Evolutionary conservation across 1,284 basidiomycete species (phyloP).

Genomic region (Heterobasidion irregulare): DNA sequence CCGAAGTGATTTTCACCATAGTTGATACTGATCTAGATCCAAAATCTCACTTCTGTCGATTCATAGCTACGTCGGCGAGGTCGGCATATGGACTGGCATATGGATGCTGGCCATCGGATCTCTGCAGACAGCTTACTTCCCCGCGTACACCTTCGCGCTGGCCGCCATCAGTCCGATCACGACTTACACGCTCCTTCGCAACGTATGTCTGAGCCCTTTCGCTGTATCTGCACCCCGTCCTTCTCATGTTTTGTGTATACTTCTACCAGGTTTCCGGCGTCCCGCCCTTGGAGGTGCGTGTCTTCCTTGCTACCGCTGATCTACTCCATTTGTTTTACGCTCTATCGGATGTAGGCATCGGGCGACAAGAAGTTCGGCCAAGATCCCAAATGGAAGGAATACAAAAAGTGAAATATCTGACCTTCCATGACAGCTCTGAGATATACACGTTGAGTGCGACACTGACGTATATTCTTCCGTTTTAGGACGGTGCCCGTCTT

Average conservation of each 20-base stretch:
- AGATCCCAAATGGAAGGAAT: conserved; percentile 59
- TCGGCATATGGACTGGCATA: conserved; percentile 68
- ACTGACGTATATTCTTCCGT: conserved; percentile 3
- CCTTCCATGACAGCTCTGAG: not conserved
- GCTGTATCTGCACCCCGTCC: not conserved
- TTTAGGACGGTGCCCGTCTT: conserved; percentile 25
- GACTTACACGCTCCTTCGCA: conserved; percentile 52
- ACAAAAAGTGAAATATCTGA: conserved; percentile 41
- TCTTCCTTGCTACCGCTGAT: not conserved
- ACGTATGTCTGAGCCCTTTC: conserved; percentile 21
- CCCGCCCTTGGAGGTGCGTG: conserved; percentile 52
- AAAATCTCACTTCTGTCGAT: not conserved
- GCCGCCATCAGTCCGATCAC: conserved; percentile 57
- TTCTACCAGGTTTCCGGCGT: conserved; percentile 42
- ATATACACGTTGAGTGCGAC: not conserved
- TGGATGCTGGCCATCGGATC: conserved; percentile 50
- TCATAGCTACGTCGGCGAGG: conserved; percentile 75
- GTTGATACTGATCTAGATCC: not conserved
- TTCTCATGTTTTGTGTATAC: not conserved
- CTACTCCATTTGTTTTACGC: not conserved
- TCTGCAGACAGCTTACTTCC: conserved; percentile 37
- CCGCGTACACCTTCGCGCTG: conserved; percentile 34
- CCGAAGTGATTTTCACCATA: conserved; percentile 50
- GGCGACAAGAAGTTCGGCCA: conserved; percentile 62
- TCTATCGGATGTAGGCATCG: conserved; percentile 21